Conservation (phyloP, 306 rosid genomes). For the Benincasa hispida region DNA sequence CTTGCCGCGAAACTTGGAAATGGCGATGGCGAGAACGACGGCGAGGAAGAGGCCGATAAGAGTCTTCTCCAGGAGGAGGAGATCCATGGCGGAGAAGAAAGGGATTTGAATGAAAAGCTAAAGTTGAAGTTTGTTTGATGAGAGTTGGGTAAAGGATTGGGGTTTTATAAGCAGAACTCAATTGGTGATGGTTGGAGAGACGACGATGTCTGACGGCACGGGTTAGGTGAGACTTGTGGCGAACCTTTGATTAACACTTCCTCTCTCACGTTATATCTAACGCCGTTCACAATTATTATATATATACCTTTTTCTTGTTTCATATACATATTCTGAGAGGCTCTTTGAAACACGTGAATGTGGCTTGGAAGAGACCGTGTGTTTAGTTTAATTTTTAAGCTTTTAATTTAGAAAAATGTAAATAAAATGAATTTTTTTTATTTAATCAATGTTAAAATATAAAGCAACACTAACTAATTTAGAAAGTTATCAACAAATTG, state of each 20-base stretch:
- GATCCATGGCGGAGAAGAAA: conserved; percentile 36
- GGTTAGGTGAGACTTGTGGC: conserved; percentile 5
- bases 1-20: conserved; percentile 60
- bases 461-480: too few relatives aligned
- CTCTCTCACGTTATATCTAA: background rate
- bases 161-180: background rate
- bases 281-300: background rate
- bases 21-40: conserved; percentile 23
- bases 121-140: background rate
- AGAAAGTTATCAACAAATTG: too few relatives aligned
- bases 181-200: background rate
- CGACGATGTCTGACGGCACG: background rate
- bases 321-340: too few relatives aligned
- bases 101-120: background rate
- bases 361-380: too few relatives aligned
- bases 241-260: background rate
- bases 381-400: too few relatives aligned
- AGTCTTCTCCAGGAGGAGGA: conserved; percentile 72
- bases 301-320: too few relatives aligned
- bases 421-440: too few relatives aligned
- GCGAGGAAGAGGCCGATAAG: conserved; percentile 54
- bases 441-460: too few relatives aligned
- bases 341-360: too few relatives aligned
- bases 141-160: background rate
- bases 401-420: too few relatives aligned